These are phyloP conservation scores for Niebla homalea DNA, from an alignment of 495 filamentous ascomycete species.

Conservation along the genomic window DNA sequence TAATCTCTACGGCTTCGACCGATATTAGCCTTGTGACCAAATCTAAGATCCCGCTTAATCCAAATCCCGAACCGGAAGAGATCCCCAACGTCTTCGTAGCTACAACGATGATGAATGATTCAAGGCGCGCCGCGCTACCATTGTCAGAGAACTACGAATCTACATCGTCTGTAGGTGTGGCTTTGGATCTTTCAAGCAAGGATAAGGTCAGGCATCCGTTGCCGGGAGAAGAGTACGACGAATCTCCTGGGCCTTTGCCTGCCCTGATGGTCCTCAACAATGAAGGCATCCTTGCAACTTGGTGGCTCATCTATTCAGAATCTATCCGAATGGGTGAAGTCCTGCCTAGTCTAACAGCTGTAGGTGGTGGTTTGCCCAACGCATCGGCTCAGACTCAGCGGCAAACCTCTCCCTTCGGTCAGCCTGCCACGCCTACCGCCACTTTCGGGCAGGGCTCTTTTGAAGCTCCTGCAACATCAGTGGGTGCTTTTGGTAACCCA, in stretches of 20 bases:
- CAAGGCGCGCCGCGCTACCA: constrained; percentile 59
- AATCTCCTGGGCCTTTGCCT: constrained; percentile 74
- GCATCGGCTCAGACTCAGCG: constrained; percentile 17
- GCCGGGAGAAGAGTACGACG: constrained; percentile 56
- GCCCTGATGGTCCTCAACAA: constrained; percentile 77
- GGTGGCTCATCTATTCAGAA: constrained; percentile 87
- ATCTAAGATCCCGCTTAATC: constrained; percentile 47
- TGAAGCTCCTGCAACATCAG: constrained; percentile 12
- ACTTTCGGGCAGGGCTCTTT: constrained; percentile 23
- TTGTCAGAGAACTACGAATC: constrained; percentile 48
- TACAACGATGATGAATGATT: constrained; percentile 62
- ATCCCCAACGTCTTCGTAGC: constrained; percentile 55
- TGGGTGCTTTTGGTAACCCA: constrained; percentile 6
- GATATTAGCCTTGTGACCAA: constrained; percentile 69
- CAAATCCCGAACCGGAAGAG: constrained; percentile 43
- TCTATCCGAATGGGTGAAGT: constrained; percentile 59
- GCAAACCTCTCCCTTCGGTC: constrained; percentile 19
- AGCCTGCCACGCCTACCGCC: constrained; percentile 17
- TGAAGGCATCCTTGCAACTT: constrained; percentile 69
- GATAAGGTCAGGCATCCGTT: constrained; percentile 71
- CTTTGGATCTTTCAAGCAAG: constrained; percentile 67
- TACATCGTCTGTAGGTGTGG: constrained; percentile 68
- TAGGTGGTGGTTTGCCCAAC: constrained; percentile 26
- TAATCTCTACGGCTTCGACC: constrained; percentile 62
- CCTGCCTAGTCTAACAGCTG: constrained; percentile 54